Conservation (phyloP, 1,284 basidiomycete species). For the Rhizoctonia solani region DNA sequence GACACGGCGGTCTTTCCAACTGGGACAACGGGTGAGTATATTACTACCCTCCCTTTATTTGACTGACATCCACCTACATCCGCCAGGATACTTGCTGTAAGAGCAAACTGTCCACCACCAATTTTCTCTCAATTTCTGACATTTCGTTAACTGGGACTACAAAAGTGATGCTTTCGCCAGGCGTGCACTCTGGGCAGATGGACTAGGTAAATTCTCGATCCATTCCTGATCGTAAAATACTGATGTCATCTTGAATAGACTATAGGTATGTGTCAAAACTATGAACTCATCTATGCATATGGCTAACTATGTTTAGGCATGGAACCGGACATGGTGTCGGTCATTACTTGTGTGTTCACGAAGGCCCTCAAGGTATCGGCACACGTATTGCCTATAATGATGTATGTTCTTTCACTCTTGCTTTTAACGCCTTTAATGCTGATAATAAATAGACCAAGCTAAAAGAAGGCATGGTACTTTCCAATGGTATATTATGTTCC, state of each 20-base stretch:
- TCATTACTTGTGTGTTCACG: slow-evolving; percentile 91
- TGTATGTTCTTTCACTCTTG: not conserved
- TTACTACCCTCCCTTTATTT: slow-evolving; percentile 27
- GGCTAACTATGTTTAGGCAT: slow-evolving; percentile 55
- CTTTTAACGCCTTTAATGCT: not conserved
- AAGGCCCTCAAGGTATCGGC: slow-evolving; percentile 90
- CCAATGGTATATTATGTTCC: slow-evolving; percentile 61
- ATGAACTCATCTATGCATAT: not conserved
- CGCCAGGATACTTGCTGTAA: slow-evolving; percentile 63
- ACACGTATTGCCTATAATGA: slow-evolving; percentile 64
- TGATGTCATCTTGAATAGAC: slow-evolving; percentile 43
- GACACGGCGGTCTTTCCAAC: slow-evolving; percentile 85
- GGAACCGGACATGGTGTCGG: slow-evolving; percentile 95
- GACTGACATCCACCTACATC: not conserved
- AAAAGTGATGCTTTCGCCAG: slow-evolving; percentile 83
- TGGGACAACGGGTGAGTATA: slow-evolving; percentile 72
- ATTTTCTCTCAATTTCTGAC: not conserved
- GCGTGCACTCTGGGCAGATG: slow-evolving; percentile 87
- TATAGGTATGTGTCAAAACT: slow-evolving; percentile 47
- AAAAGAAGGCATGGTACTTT: slow-evolving; percentile 85
- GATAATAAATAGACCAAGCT: slow-evolving; percentile 53
- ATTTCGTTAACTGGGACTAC: slow-evolving; percentile 29
- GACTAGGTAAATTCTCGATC: slow-evolving; percentile 62
- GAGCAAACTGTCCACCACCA: slow-evolving; percentile 38
- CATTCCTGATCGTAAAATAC: not conserved